Percentiles rank a stretch among this genome's conserved stretches.
These are phyloP conservation scores for Plasmodium ovale DNA, from an alignment of 169 alveolate genomes.

Conservation along the genomic window DNA sequence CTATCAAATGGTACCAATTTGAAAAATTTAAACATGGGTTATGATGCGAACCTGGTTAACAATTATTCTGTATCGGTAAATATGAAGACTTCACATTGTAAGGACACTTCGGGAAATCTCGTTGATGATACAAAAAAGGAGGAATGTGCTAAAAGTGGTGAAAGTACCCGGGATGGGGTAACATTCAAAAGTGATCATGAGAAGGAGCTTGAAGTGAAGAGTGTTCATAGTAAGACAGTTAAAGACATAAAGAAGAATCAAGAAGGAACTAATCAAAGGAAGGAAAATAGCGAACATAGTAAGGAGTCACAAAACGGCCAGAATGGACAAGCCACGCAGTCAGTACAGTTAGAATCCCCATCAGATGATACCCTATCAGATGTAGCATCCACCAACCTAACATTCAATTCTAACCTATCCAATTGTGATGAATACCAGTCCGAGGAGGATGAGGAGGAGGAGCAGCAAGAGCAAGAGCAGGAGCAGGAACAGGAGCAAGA, in stretches of 20 bases:
- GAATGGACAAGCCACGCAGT: conserved; percentile 4
- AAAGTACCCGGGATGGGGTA: neutral
- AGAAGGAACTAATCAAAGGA: neutral
- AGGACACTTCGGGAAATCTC: neutral
- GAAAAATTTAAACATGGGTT: neutral
- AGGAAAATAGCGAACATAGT: conserved; percentile 9
- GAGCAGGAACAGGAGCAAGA: too few relatives aligned
- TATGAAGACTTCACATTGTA: neutral
- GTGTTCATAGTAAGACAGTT: neutral
- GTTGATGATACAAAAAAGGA: neutral
- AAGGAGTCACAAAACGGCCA: neutral
- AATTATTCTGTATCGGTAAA: neutral
- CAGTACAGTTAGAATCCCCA: too few relatives aligned
- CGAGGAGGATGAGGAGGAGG: conserved; percentile 47
- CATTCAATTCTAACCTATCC: conserved; percentile 53
- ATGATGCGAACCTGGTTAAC: neutral
- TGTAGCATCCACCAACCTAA: conserved; percentile 33
- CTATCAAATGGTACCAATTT: neutral
- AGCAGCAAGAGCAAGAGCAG: too few relatives aligned
- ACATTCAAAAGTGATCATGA: neutral
- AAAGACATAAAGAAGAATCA: neutral
- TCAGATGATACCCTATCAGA: conserved; percentile 39
- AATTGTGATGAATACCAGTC: conserved; percentile 3
- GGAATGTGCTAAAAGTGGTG: neutral
- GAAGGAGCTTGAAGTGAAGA: neutral